Evolutionary conservation across 1,284 basidiomycete species (phyloP).

Genomic region (Trametes sp.): DNA sequence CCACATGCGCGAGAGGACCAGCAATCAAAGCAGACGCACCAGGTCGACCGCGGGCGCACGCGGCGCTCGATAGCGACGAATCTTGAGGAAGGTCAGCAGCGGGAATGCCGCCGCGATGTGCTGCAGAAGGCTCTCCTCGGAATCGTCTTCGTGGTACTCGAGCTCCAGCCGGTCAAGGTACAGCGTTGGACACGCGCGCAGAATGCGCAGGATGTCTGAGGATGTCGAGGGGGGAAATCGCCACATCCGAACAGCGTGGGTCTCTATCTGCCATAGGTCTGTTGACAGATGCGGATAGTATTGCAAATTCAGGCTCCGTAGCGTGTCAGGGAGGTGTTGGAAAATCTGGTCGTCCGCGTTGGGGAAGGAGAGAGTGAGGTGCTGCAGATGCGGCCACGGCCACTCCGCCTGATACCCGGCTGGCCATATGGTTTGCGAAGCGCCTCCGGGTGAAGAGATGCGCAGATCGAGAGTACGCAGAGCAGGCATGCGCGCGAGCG

Average conservation of each 20-base stretch:
- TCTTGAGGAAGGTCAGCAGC: neutral
- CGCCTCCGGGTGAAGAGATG: neutral
- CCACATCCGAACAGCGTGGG: too few relatives aligned
- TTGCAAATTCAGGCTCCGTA: neutral
- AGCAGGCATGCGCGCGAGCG: neutral
- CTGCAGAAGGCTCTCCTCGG: neutral
- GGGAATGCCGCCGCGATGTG: neutral
- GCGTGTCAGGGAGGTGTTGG: neutral
- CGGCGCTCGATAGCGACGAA: neutral
- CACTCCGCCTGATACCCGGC: too few relatives aligned
- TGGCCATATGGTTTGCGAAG: neutral
- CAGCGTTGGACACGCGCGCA: too few relatives aligned
- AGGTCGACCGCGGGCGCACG: neutral
- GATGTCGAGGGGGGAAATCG: too few relatives aligned
- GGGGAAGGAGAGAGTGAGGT: neutral
- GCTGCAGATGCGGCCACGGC: slow-evolving; percentile 1
- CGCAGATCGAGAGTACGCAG: neutral
- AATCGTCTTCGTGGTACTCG: neutral
- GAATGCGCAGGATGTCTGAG: too few relatives aligned
- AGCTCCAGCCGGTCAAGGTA: too few relatives aligned
- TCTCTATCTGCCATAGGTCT: neutral
- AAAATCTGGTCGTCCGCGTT: neutral
- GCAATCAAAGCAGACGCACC: too few relatives aligned
- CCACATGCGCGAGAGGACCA: too few relatives aligned
- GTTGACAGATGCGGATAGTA: neutral